A percentile compares a stretch with the other conserved stretches of the same genome.
phyloP scores from a whole-genome alignment of 1,139 yeast genomes.

The Ogataea hybrid region DNA sequence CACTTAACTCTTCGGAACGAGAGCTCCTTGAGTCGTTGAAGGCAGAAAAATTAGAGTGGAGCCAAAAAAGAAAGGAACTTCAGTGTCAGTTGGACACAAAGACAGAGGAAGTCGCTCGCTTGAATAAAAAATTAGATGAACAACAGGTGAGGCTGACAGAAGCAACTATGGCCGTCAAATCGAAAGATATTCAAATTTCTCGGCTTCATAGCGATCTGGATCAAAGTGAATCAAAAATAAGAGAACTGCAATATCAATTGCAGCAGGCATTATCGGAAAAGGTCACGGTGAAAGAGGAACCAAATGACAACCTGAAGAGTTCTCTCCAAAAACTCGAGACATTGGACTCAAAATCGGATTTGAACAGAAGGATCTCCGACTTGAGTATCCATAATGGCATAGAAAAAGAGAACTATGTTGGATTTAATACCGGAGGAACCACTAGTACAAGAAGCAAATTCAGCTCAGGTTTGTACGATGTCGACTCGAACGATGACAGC shows the following conservation, averaged over 20 bases:
- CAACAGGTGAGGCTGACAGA: conserved; percentile 50
- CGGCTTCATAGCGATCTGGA: conserved; percentile 52
- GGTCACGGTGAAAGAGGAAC: conserved; percentile 15
- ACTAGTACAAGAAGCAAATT: conserved; percentile 17
- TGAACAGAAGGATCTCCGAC: conserved; percentile 29
- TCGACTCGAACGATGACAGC: conserved; percentile 60
- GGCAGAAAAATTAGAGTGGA: conserved; percentile 52
- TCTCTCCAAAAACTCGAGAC: background rate
- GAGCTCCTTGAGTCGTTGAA: conserved; percentile 51
- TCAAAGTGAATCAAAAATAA: conserved; percentile 36
- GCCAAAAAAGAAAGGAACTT: conserved; percentile 35
- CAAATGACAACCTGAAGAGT: conserved; percentile 3
- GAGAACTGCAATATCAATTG: conserved; percentile 38
- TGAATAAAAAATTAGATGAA: conserved; percentile 40
- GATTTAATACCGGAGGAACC: conserved; percentile 1
- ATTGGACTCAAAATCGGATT: conserved; percentile 17
- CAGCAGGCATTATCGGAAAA: conserved; percentile 10
- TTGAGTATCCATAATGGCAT: conserved; percentile 25
- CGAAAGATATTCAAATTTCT: conserved; percentile 64
- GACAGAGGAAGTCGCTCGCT: conserved; percentile 36
- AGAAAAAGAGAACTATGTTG: conserved; percentile 18
- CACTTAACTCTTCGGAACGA: conserved; percentile 32
- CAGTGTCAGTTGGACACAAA: conserved; percentile 10
- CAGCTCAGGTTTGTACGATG: conserved; percentile 28
- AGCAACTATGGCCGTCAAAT: conserved; percentile 51